Percentiles rank a stretch among this genome's conserved stretches.
Conservation (phyloP, 148 eudicot species). For the Rhododendron simsii region DNA sequence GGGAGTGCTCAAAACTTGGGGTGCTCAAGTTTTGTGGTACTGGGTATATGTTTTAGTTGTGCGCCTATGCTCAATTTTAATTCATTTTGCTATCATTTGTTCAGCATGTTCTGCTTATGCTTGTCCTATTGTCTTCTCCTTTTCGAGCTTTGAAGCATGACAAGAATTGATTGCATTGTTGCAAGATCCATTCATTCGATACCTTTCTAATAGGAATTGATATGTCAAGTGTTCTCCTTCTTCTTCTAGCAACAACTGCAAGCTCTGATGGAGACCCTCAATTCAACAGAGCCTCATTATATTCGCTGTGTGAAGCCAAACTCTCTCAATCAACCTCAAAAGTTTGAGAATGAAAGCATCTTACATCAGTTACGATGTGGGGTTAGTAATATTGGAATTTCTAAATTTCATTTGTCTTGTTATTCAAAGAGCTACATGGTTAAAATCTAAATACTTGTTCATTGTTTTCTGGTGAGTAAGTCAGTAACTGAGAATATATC, state of each 20-base stretch:
- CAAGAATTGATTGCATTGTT: background rate
- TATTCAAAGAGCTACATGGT: background rate
- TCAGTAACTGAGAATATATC: background rate
- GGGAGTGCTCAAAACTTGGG: background rate
- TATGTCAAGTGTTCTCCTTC: background rate
- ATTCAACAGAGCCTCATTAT: slow-evolving; percentile 92
- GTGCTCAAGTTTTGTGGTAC: background rate
- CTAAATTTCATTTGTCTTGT: background rate
- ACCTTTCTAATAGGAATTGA: background rate
- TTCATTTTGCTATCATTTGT: background rate
- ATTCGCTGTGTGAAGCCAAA: slow-evolving; percentile 97
- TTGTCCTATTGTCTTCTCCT: background rate
- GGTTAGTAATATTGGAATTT: slow-evolving; percentile 48
- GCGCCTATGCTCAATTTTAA: background rate
- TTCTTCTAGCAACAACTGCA: slow-evolving; percentile 93
- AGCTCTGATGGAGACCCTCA: slow-evolving; percentile 96
- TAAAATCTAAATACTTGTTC: background rate
- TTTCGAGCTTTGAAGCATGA: background rate
- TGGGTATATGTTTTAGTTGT: background rate
- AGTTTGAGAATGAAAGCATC: slow-evolving; percentile 77
- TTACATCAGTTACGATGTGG: slow-evolving; percentile 98
- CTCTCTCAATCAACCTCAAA: slow-evolving; percentile 73
- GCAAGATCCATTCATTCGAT: background rate
- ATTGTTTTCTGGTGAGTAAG: background rate
- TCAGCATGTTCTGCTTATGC: background rate